Conservation (phyloP, 2,329 filamentous ascomycete genomes). For the Ambrosiella cleistominuta region DNA sequence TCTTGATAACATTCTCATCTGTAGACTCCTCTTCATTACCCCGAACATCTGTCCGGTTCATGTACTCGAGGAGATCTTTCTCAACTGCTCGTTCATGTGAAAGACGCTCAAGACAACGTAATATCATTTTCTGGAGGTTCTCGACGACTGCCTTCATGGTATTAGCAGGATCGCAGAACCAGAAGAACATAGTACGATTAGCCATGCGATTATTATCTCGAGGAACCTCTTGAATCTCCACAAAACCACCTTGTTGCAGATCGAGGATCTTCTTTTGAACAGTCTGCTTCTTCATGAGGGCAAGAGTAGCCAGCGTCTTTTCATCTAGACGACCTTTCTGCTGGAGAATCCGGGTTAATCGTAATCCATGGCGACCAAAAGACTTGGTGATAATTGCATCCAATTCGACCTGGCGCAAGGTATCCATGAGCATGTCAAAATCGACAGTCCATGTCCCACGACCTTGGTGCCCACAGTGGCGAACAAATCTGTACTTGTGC, state of each 20-base stretch:
- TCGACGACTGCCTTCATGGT: conserved; percentile 55
- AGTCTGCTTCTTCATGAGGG: conserved; percentile 70
- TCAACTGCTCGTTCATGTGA: conserved; percentile 57
- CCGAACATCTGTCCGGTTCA: conserved; percentile 70
- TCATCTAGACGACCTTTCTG: conserved; percentile 90
- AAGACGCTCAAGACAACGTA: conserved; percentile 64
- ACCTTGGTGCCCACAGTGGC: conserved; percentile 44
- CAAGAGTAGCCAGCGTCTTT: conserved; percentile 64
- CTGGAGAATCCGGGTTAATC: conserved; percentile 69
- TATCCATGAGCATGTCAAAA: conserved; percentile 53
- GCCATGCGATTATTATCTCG: conserved; percentile 69
- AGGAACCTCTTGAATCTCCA: conserved; percentile 88
- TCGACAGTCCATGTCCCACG: conserved; percentile 69
- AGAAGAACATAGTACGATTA: conserved; percentile 73
- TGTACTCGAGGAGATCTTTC: conserved; percentile 58
- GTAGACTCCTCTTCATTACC: conserved; percentile 65
- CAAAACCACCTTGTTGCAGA: conserved; percentile 71
- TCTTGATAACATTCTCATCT: conserved; percentile 48
- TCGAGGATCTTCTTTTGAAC: conserved; percentile 69
- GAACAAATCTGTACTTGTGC: conserved; percentile 50
- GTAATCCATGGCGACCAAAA: conserved; percentile 59
- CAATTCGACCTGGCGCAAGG: conserved; percentile 59
- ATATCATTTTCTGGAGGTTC: conserved; percentile 77
- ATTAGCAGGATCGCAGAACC: conserved; percentile 70
- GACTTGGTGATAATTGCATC: conserved; percentile 65